Conservation (phyloP, 148 eudicot species). For the Rhododendron williamsianum region DNA sequence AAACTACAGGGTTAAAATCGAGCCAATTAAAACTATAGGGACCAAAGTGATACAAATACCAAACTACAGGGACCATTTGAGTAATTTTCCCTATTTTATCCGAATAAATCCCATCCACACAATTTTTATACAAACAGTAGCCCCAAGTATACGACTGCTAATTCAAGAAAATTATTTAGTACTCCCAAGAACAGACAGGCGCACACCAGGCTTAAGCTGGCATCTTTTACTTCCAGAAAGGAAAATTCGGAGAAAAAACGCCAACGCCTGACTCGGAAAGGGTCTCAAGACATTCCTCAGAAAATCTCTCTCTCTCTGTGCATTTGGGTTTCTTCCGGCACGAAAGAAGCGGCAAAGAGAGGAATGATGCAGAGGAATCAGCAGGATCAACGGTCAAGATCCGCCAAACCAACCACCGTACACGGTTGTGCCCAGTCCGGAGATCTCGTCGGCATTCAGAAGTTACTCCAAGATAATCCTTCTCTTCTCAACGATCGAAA, state of each 20-base stretch:
- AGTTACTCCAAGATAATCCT: conserved; percentile 55
- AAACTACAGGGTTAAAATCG: too few relatives aligned
- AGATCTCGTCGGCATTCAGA: conserved; percentile 53
- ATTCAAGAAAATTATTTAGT: not conserved
- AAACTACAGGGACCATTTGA: too few relatives aligned
- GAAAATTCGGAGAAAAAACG: not conserved
- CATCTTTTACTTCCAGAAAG: not conserved
- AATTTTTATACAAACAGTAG: not conserved
- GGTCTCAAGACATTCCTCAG: not conserved
- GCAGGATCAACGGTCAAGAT: conserved; percentile 53
- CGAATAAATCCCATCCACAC: not conserved
- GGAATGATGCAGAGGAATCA: conserved; percentile 46
- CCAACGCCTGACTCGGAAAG: not conserved
- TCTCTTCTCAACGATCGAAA: conserved; percentile 82
- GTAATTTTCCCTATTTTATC: not conserved
- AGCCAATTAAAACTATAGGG: too few relatives aligned
- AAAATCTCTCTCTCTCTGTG: not conserved
- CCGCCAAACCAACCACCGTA: conserved; percentile 56
- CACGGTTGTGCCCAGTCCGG: conserved; percentile 86
- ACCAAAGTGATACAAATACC: too few relatives aligned
- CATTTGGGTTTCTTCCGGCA: not conserved
- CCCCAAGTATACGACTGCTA: not conserved
- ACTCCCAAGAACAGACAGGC: not conserved
- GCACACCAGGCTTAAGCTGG: not conserved
- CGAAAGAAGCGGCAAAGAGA: not conserved